Base-by-base conservation (phyloP, 2,329 filamentous ascomycete genomes). In the Claviceps arundinis region DNA sequence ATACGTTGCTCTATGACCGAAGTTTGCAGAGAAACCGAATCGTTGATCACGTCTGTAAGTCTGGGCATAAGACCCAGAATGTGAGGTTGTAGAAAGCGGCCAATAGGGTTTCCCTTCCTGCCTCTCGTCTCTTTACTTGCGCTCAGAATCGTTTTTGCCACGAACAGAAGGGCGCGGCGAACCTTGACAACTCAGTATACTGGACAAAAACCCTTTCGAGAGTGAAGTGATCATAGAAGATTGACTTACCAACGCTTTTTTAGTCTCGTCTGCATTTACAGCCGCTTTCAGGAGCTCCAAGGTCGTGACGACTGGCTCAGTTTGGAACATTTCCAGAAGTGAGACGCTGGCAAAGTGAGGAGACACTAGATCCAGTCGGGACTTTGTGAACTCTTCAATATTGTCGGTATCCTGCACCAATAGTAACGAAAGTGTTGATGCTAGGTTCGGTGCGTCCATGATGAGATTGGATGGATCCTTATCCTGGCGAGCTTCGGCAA, bases 21-120 rank as follows among this genome's bases (percentile, higher is more conserved):
- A 68, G 77, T 78, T 53, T 76, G 74, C 19, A 74, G 69, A 41
- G 73, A 71, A 37, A 68, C 63, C 13, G 75, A 73, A 62, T 88
- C 85, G 60, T 90, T 93, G 54, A 96, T 82, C 9, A 78, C 71
- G 51, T 90, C 83, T 0, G 87, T 88, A 57, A 97, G 82, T 38
- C 84, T 79, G 6, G 88, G 83, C 68, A 96, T 89, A 51, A 97
- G 81, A 5, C 89, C 91, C 6, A 98, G 77, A 37, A 94, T 82
- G 64, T 96, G 85, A 34, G 80, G 78, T 56, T 94, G 84, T 43
- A 97, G 78, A 63, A 95, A 97, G 0, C 78, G 73, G 1, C 82
- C 83, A 24, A 94, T 73, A 1, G 79, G 68, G 54, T 84, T 80
- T 2, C 64, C 65, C 53, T 73, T 76, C 57, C 74, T 78, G 46